Percentiles rank a stretch among this genome's conserved stretches.
Conservation (phyloP, 2,329 filamentous ascomycete genomes). For the Periconia digitata region DNA sequence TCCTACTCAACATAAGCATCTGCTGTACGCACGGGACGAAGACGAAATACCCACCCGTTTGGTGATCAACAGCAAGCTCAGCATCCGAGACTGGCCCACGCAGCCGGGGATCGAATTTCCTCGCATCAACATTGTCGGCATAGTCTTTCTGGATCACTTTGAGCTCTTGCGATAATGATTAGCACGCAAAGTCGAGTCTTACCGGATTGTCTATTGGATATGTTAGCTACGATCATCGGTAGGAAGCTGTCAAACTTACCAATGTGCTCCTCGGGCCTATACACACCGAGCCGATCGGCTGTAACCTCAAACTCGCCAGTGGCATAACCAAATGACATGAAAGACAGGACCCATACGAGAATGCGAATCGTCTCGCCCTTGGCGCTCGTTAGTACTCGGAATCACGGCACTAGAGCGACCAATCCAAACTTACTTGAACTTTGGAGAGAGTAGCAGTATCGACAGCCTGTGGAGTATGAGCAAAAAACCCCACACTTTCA, state of each 20-base stretch:
- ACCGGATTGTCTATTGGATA: slow-evolving; percentile 29
- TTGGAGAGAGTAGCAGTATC: slow-evolving; percentile 57
- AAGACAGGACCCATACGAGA: slow-evolving; percentile 57
- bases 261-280: slow-evolving; percentile 57
- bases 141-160: slow-evolving; percentile 37
- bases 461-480: slow-evolving; percentile 47
- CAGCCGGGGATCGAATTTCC: slow-evolving; percentile 77
- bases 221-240: slow-evolving; percentile 1
- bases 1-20: slow-evolving; percentile 48
- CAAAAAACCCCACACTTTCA: slow-evolving; percentile 44
- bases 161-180: neutral
- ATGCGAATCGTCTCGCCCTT: slow-evolving; percentile 56
- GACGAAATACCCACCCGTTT: slow-evolving; percentile 30
- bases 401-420: slow-evolving; percentile 11
- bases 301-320: slow-evolving; percentile 61
- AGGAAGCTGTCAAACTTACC: slow-evolving; percentile 38
- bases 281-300: slow-evolving; percentile 51
- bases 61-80: slow-evolving; percentile 50
- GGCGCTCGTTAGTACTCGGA: slow-evolving; percentile 20
- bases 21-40: neutral
- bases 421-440: slow-evolving; percentile 45
- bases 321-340: slow-evolving; percentile 60
- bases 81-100: slow-evolving; percentile 68
- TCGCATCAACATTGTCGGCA: slow-evolving; percentile 74
- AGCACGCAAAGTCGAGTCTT: slow-evolving; percentile 2